phyloP scores from a whole-genome alignment of 495 filamentous ascomycete genomes.

The Echria macrotheca region DNA sequence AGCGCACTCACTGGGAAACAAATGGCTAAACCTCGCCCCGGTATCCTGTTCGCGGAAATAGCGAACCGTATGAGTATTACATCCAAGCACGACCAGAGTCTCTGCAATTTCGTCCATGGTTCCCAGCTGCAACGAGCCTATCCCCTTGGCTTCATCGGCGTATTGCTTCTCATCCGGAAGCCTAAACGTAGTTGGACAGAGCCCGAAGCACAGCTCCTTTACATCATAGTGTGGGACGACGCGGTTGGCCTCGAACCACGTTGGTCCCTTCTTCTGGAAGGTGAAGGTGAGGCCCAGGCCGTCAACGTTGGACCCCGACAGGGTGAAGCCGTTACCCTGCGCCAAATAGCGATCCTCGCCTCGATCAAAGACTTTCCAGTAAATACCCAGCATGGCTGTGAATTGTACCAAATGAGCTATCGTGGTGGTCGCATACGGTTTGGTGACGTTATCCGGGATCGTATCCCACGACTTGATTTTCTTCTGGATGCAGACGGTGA shows the following conservation, averaged over 20 bases:
- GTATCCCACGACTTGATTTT: slow-evolving; percentile 40
- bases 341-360: slow-evolving; percentile 33
- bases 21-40: slow-evolving; percentile 25
- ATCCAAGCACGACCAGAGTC: slow-evolving; percentile 36
- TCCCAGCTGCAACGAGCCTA: slow-evolving; percentile 27
- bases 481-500: slow-evolving; percentile 35
- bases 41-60: slow-evolving; percentile 26
- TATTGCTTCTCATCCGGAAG: slow-evolving; percentile 19
- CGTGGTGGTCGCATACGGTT: slow-evolving; percentile 39
- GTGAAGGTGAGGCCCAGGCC: slow-evolving; percentile 37
- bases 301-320: slow-evolving; percentile 30
- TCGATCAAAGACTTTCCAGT: slow-evolving; percentile 38
- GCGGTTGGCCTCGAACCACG: slow-evolving; percentile 30
- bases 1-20: slow-evolving; percentile 33
- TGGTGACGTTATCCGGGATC: slow-evolving; percentile 35
- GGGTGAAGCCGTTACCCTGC: slow-evolving; percentile 40
- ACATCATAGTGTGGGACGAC: slow-evolving; percentile 34
- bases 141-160: slow-evolving; percentile 15
- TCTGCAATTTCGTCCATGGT: slow-evolving; percentile 32
- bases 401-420: slow-evolving; percentile 40
- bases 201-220: slow-evolving; percentile 39
- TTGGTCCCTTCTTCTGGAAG: slow-evolving; percentile 32
- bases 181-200: slow-evolving; percentile 35
- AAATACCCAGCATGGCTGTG: slow-evolving; percentile 34
- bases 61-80: slow-evolving; percentile 27